Base-by-base conservation (phyloP, 78 protist genomes). In the Polysphondylium violaceum region DNA sequence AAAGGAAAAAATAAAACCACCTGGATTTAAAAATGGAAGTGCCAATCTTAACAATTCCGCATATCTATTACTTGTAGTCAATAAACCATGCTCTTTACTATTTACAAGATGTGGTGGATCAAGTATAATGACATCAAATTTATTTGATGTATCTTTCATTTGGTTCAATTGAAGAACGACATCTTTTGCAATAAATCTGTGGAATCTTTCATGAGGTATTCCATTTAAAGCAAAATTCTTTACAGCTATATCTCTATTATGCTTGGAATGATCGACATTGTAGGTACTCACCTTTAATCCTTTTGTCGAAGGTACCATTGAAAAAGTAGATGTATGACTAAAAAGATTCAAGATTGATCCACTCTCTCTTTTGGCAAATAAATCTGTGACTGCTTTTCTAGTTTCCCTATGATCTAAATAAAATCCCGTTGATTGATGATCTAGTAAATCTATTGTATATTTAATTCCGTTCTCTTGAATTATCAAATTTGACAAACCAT, bases 401-500 rank as follows among this genome's bases (percentile, higher is more conserved):
- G 47, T 81, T 1, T 31, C 43, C 31, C 69, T 19, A 3, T 81
- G 89, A 53, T 81, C 89, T 47, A 81, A 47, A 68, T 33, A 81
- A 3, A 68, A 81, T 25, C 89, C 89, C 1, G 89, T 33, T 4
- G 78, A 61, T 21, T 35, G 11, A 25, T 33, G n/a, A 31, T 81
- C 78, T 19, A 33, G 2, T 23, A 81, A 56, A 56, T 81, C 77
- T 17, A 81, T 68, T 23, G 12, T 9, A 0, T 41, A 41, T 40
- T 81, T 81, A 67, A 81, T 81, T 9, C 89, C 89, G 55, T 68
- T 63, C 71, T 81, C 89, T 60, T 68, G 72, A 4, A 58, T 35
- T 12, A 65, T 3, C 44, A 61, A 55, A 33, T 56, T 50, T 6
- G 44, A 67, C 12, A 55, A 21, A 11, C 72, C 72, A 0, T 56